Evolutionary conservation across 805 yeast species (phyloP), one percentile per base, ranked within the genome.

Genomic region (Kluyveromyces nonfermentans): DNA sequence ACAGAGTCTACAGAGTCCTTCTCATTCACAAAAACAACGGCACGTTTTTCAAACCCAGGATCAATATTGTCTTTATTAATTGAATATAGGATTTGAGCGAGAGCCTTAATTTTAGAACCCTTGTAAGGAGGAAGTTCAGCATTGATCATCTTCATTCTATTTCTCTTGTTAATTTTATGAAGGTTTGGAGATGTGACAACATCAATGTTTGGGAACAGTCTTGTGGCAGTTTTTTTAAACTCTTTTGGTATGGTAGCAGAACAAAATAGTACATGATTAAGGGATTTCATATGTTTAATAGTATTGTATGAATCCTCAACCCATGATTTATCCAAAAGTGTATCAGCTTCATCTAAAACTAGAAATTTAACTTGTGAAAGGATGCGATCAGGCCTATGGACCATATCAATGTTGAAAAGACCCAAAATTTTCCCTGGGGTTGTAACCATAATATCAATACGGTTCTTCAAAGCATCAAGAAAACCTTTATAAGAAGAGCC

Each of bases 271-370:
- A 87, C 61, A 48, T 85, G 83, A 38, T 69, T 71, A 34, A 83
- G 64, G 46, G 75, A 73, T 16, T 75, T 69, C 65, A 79, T 70
- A 40, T 62, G 51, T 18, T 63, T 68, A 12, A 87, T 64, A 1
- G 77, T 74, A 2, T 68, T 61, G 48, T 77, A 72, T 2, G 96
- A 85, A 40, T 77, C 80, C 20, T 72, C 72, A 9, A 80, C 62
- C 73, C 88, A 89, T 0, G 93, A 81, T 42, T 77, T 75, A 58
- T 89, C 95, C 78, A 89, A 73, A 44, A 90, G 66, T 0, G 96
- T 84, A 63, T 90, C 98, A 0, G 98, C 97, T 62, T 90, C 98
- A 59, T 90, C 98, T 12, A 85, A 75, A 1, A 85, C 90, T 37
- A 83, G 70, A 55, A 73, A 82, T 21, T 71, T 70, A 5, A 82